A percentile compares a stretch with the other conserved stretches of the same genome.
Evolutionary conservation across 2,329 filamentous ascomycete species (phyloP).

Genomic region (Zymoseptoria passerinii): DNA sequence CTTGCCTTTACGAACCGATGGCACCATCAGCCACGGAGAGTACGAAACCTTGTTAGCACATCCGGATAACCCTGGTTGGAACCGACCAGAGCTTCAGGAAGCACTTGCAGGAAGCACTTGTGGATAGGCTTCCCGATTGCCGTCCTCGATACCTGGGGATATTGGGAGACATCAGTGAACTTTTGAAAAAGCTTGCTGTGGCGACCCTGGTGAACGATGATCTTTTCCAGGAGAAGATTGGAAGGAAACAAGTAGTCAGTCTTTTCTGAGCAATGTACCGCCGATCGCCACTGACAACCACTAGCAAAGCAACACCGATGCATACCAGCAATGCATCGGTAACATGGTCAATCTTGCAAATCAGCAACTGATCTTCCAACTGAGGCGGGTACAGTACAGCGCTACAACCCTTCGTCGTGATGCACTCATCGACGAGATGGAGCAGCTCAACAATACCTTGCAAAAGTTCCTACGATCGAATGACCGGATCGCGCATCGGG

Average conservation of each 20-base stretch:
- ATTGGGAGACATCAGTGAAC: constrained; percentile 18
- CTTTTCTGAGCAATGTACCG: background rate
- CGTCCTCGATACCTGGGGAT: constrained; percentile 21
- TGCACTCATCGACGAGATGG: background rate
- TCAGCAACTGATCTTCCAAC: background rate
- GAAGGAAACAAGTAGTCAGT: constrained; percentile 2
- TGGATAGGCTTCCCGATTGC: constrained; percentile 17
- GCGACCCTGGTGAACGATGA: constrained; percentile 15
- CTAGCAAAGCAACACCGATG: background rate
- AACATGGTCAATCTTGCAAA: background rate
- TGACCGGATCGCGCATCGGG: background rate
- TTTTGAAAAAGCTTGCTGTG: constrained; percentile 17
- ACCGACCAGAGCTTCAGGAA: constrained; percentile 14
- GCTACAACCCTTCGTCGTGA: background rate
- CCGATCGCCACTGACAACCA: background rate
- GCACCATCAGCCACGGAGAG: constrained; percentile 12
- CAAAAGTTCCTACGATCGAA: background rate
- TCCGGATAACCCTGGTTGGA: constrained; percentile 20
- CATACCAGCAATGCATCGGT: too few relatives aligned
- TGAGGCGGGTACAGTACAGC: background rate
- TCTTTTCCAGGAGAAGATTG: constrained; percentile 10
- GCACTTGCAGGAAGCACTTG: constrained; percentile 17
- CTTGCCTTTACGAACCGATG: constrained; percentile 20
- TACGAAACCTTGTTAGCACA: constrained; percentile 18
- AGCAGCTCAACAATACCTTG: background rate